Percentiles rank a stretch among this genome's conserved stretches.
Conservation (phyloP, 148 eudicot genomes). For the Camellia japonica region DNA sequence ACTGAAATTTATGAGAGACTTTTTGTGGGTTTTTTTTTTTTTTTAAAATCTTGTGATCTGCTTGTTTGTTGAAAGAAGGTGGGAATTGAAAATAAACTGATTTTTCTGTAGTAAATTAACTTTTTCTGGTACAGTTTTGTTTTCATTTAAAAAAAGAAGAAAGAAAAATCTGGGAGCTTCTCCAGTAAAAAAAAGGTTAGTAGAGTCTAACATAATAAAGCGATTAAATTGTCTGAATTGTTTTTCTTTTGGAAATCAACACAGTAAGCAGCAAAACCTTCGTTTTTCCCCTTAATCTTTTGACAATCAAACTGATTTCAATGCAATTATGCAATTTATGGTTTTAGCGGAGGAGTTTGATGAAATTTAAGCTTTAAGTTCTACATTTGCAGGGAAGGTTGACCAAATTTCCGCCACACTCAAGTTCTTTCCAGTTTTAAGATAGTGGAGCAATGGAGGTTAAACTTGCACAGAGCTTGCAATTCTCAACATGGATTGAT, state of each 20-base stretch:
- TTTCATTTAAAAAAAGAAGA: no score
- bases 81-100: background rate
- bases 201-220: no score
- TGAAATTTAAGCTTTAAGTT: background rate
- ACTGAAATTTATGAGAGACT: background rate
- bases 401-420: background rate
- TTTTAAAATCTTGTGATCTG: no score
- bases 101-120: no score
- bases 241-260: background rate
- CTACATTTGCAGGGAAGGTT: background rate
- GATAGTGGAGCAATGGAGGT: slow-evolving; percentile 42
- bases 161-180: background rate
- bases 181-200: background rate
- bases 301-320: background rate
- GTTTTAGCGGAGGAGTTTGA: background rate
- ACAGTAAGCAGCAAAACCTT: background rate
- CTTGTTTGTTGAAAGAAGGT: background rate
- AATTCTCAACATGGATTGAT: slow-evolving; percentile 46
- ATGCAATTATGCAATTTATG: background rate
- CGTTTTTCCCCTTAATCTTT: background rate
- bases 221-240: background rate
- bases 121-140: no score
- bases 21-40: background rate
- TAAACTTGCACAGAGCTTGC: slow-evolving; percentile 42
- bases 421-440: slow-evolving; percentile 16